Percentiles rank a stretch among this genome's conserved stretches.
These are phyloP conservation scores for Leccinum boreale DNA, from an alignment of 768 basidiomycete genomes.

Conservation along the genomic window DNA sequence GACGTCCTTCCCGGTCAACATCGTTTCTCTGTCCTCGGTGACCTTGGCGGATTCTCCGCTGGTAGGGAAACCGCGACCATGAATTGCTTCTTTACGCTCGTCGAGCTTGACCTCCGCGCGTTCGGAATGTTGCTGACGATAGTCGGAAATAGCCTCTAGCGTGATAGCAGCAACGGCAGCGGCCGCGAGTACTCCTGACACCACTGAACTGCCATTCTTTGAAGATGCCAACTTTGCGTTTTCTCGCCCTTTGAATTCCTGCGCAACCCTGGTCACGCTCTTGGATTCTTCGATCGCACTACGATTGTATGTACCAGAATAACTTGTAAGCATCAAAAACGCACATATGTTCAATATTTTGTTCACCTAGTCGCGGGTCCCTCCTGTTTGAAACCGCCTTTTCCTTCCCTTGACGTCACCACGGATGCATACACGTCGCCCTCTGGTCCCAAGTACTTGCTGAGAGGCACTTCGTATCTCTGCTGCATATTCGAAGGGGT, in stretches of 20 bases:
- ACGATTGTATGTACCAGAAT: not conserved
- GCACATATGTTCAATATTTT: not conserved
- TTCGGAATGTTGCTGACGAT: slow-evolving; percentile 1
- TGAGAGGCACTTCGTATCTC: slow-evolving; percentile 20
- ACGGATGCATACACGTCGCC: not conserved
- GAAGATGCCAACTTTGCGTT: not conserved
- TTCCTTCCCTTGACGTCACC: not conserved
- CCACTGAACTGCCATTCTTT: slow-evolving; percentile 6
- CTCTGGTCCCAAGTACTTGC: slow-evolving; percentile 5
- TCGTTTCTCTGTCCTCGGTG: not conserved
- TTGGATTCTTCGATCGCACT: not conserved
- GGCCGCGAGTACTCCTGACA: slow-evolving; percentile 10
- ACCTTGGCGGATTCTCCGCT: not conserved
- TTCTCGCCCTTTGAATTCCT: not conserved
- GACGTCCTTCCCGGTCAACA: not conserved
- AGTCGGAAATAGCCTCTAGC: slow-evolving; percentile 8
- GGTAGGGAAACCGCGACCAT: not conserved
- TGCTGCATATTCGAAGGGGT: not conserved
- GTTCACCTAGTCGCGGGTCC: slow-evolving; percentile 2
- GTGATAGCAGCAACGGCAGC: slow-evolving; percentile 12
- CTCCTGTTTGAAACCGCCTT: not conserved
- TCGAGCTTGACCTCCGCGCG: not conserved
- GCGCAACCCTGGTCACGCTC: not conserved
- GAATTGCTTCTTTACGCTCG: not conserved
- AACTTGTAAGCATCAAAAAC: not conserved